A percentile compares a stretch with the other conserved stretches of the same genome.
These are phyloP conservation scores for Halteria grandinella DNA, from an alignment of 73 alveolate species.

Conservation along the genomic window DNA sequence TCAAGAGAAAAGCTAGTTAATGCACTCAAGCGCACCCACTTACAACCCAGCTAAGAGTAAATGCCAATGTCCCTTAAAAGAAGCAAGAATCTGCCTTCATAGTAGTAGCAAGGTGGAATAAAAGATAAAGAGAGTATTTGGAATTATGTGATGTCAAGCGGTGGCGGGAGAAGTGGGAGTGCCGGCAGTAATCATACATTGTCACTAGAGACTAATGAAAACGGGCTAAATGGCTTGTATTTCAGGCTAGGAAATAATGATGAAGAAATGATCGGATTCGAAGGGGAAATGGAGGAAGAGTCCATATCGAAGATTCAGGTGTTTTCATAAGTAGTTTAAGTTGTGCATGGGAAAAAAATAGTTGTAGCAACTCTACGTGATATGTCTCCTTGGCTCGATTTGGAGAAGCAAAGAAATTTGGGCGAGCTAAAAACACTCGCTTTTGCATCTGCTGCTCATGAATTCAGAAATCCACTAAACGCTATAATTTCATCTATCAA, in stretches of 20 bases:
- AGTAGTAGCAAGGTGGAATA: not conserved
- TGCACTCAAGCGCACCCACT: not conserved
- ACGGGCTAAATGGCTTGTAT: not conserved
- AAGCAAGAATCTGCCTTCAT: not conserved
- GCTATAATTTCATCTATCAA: slow-evolving; percentile 20
- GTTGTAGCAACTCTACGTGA: slow-evolving; percentile 14
- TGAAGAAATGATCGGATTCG: too few species aligned
- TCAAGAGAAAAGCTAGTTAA: not conserved
- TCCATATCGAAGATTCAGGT: not conserved
- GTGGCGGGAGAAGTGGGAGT: not conserved
- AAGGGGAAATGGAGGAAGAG: not conserved
- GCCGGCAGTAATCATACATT: not conserved
- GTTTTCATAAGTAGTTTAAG: not conserved
- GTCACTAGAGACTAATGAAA: not conserved
- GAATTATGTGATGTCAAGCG: not conserved
- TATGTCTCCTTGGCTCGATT: slow-evolving; percentile 10
- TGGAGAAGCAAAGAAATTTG: slow-evolving; percentile 9
- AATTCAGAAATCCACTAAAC: slow-evolving; percentile 53
- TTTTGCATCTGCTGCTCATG: slow-evolving; percentile 47
- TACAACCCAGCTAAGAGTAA: not conserved
- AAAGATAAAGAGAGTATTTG: not conserved
- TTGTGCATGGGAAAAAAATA: not conserved
- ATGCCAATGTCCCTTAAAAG: not conserved
- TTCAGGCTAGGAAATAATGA: not conserved
- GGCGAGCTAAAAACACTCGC: not conserved